Evolutionary conservation across 2,329 filamentous ascomycete genomes (phyloP), one percentile per base, ranked within the genome.

Genomic region (Diaporthe longicolla): DNA sequence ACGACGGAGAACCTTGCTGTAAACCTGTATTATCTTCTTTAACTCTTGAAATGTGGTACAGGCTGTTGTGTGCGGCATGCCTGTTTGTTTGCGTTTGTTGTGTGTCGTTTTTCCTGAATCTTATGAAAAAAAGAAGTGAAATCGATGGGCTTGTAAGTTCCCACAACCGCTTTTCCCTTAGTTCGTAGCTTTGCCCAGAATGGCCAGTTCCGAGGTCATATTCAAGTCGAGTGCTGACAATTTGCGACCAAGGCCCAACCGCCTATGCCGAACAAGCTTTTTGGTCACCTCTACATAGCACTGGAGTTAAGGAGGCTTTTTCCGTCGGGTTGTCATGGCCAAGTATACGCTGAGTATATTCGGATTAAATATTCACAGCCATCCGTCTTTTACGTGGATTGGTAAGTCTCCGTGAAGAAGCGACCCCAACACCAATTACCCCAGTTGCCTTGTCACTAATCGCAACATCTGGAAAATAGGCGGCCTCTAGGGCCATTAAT

Each of bases 211-310:
- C 6, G 3, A 52, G 1, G 19, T 11, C 19, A 13, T 24, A 24
- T n/a, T 52, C 19, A 4, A 52, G 2, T 10, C 7, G 21, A 52
- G 21, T 24, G 48, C 48, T 52, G n/a, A 52, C 48, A 24, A 24
- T 2, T 13, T 52, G 6, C 26, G 48, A n/a, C n/a, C 21, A 3
- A 52, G 48, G n/a, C 48, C n/a, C 48, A 52, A n/a, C 48, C 48
- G 13, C 48, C 48, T 24, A 52, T 52, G 48, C 48, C 48, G 19
- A 52, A 52, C n/a, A 52, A 52, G n/a, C 48, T 52, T 9, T 52
- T 52, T 52, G 48, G 48, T 4, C 48, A 52, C 19, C 48, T 52
- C n/a, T 52, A 52, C 48, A 52, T 52, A 52, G 48, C 48, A 52
- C 10, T 52, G n/a, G 48, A 52, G 10, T n/a, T 52, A 24, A 52